Conservation (phyloP, 768 basidiomycete species). For the Auricularia sp. region DNA sequence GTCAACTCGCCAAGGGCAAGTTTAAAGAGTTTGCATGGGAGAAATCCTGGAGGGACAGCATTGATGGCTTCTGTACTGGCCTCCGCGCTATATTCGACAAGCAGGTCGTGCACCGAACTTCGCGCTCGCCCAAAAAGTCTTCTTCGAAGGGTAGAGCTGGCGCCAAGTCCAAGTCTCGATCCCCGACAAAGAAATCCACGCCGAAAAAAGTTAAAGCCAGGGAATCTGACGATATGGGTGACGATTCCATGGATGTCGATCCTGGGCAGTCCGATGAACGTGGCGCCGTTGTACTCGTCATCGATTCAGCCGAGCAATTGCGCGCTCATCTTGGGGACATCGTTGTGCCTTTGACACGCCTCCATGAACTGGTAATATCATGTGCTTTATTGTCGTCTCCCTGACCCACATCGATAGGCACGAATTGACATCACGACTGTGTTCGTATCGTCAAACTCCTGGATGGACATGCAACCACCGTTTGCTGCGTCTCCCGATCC, state of each 20-base stretch:
- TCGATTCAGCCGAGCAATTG: conserved; percentile 62
- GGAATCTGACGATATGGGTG: background rate
- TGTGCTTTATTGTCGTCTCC: conserved; percentile 6
- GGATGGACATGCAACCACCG: conserved; percentile 65
- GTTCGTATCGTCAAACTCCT: conserved; percentile 53
- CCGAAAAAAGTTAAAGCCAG: background rate
- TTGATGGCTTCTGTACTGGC: background rate
- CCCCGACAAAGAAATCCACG: background rate
- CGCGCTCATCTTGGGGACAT: conserved; percentile 53
- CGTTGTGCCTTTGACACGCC: conserved; percentile 57
- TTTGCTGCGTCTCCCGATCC: conserved; percentile 66
- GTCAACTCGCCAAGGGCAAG: background rate
- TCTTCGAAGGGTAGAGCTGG: background rate
- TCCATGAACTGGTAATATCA: conserved; percentile 56
- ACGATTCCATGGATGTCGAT: background rate
- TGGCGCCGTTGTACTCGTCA: conserved; percentile 39
- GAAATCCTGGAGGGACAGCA: background rate
- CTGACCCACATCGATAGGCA: conserved; percentile 31
- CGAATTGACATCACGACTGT: conserved; percentile 49
- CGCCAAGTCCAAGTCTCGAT: background rate
- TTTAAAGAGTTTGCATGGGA: background rate
- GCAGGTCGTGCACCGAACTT: background rate
- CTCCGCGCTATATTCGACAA: background rate
- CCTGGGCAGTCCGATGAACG: background rate
- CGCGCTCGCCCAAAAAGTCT: background rate